Evolutionary conservation across 176 grass and related monocot genomes (phyloP).

Genomic region (Raddia guianensis): DNA sequence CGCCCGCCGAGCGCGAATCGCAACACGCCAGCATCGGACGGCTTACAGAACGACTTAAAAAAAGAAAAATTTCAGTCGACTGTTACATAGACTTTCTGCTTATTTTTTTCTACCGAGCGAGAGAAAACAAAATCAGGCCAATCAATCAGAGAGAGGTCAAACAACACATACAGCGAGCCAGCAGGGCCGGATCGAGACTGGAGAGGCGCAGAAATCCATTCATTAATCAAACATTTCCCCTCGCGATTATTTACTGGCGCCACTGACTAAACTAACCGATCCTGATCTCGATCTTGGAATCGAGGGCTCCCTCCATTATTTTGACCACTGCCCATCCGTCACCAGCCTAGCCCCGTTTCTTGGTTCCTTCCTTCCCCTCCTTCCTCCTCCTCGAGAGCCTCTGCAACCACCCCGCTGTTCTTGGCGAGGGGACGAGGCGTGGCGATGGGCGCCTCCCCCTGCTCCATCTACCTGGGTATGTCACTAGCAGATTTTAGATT

Average conservation of each 20-base stretch:
- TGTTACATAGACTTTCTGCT: no score
- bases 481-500: not conserved
- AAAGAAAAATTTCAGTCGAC: no score
- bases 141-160: conserved; percentile 7
- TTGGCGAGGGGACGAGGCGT: not conserved
- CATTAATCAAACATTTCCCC: conserved; percentile 30
- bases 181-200: not conserved
- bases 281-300: conserved; percentile 23
- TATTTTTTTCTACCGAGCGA: not conserved
- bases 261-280: not conserved
- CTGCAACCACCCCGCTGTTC: not conserved
- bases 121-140: not conserved
- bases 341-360: not conserved
- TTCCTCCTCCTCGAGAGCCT: not conserved
- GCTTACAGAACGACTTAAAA: no score
- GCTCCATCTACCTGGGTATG: not conserved
- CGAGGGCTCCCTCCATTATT: not conserved
- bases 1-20: no score
- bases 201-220: not conserved
- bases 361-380: conserved; percentile 29
- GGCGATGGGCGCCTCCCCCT: not conserved
- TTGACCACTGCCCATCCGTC: not conserved
- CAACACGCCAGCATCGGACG: no score
- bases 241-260: conserved; percentile 18
- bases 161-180: not conserved